phyloP scores from a whole-genome alignment of 2,329 filamentous ascomycete species.

The Microcyclospora tardicrescens region DNA sequence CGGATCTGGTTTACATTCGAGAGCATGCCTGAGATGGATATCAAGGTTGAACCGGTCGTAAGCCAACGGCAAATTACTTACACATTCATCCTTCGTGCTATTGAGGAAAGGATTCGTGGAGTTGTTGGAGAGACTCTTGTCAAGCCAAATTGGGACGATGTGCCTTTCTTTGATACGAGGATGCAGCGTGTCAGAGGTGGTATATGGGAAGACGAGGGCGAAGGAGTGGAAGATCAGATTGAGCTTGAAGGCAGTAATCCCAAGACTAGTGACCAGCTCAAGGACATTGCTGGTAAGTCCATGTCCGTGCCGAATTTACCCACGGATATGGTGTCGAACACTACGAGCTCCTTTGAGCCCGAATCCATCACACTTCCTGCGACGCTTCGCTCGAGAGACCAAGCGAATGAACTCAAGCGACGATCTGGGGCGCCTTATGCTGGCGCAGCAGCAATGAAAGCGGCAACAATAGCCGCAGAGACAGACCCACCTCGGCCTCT shows the following conservation, averaged over 20 bases:
- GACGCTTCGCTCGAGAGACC: conserved; percentile 4
- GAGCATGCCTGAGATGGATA: conserved; percentile 82
- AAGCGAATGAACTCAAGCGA: conserved; percentile 8
- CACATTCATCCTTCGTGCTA: conserved; percentile 77
- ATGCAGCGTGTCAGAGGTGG: conserved; percentile 72
- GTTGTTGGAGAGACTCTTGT: conserved; percentile 87
- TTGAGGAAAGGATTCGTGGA: conserved; percentile 89
- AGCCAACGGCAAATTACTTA: conserved; percentile 94
- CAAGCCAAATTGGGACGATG: conserved; percentile 88
- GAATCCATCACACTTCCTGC: conserved; percentile 6
- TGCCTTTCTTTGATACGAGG: conserved; percentile 75
- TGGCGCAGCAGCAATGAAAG: conserved; percentile 2
- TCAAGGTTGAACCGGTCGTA: conserved; percentile 90
- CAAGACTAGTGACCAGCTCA: conserved; percentile 3
- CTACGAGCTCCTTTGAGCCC: conserved; percentile 12
- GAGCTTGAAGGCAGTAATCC: conserved; percentile 1
- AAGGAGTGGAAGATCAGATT: conserved; percentile 2
- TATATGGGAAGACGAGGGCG: conserved; percentile 50
- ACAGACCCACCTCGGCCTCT: conserved; percentile 10
- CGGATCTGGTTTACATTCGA: conserved; percentile 93
- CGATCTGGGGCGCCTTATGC: conserved; percentile 10
- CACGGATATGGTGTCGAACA: conserved; percentile 5
- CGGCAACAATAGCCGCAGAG: background rate
- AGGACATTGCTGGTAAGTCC: conserved; percentile 12
- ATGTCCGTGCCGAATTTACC: conserved; percentile 13